Percentiles rank a stretch among this genome's conserved stretches.
phyloP scores from a whole-genome alignment of 2,329 filamentous ascomycete genomes.

The Talaromyces amestolkiae region DNA sequence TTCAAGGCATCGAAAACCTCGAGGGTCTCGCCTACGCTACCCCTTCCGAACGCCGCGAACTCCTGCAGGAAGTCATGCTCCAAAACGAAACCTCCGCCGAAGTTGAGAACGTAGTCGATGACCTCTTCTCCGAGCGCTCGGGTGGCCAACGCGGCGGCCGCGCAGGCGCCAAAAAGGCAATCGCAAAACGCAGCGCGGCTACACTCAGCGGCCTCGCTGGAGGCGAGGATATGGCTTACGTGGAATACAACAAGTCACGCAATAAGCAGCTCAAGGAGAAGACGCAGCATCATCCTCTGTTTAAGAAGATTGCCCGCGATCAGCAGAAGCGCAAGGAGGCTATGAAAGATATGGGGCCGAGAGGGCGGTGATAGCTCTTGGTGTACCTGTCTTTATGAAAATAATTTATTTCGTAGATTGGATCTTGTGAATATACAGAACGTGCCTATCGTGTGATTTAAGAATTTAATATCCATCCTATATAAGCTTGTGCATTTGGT shows the following conservation, averaged over 20 bases:
- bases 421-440: not conserved
- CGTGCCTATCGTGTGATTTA: not conserved
- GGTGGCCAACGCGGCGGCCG: slow-evolving; percentile 37
- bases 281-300: slow-evolving; percentile 58
- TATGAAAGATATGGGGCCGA: slow-evolving; percentile 29
- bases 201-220: slow-evolving; percentile 82
- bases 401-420: too few species aligned
- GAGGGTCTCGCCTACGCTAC: slow-evolving; percentile 77
- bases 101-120: slow-evolving; percentile 67
- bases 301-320: slow-evolving; percentile 65
- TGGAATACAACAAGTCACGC: slow-evolving; percentile 73
- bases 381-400: not conserved
- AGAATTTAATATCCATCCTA: not conserved
- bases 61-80: slow-evolving; percentile 84
- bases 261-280: slow-evolving; percentile 67
- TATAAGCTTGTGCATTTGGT: not conserved
- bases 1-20: slow-evolving; percentile 85
- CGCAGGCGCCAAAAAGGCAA: slow-evolving; percentile 52
- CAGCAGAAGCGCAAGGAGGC: slow-evolving; percentile 56
- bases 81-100: slow-evolving; percentile 75
- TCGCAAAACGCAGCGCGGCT: slow-evolving; percentile 74
- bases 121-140: slow-evolving; percentile 61
- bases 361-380: slow-evolving; percentile 11
- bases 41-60: slow-evolving; percentile 74
- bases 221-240: slow-evolving; percentile 96